Evolutionary conservation across 352 stramenopile species (phyloP).

Genomic region (Peronospora farinosa): DNA sequence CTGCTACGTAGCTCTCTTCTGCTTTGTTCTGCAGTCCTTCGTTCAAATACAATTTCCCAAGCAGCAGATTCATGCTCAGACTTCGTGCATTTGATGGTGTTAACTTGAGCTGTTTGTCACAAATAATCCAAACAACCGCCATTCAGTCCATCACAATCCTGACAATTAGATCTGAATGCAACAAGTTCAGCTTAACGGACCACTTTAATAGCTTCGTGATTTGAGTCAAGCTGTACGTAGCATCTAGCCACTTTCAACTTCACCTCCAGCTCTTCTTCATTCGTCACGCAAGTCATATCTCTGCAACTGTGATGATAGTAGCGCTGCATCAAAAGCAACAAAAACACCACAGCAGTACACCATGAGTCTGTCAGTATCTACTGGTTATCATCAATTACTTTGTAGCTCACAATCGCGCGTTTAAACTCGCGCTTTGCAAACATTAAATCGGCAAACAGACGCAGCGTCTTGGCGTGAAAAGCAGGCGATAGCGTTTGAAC

Average conservation of each 20-base stretch:
- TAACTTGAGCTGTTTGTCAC: slow-evolving; percentile 40
- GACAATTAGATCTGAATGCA: neutral
- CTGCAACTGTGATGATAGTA: slow-evolving; percentile 31
- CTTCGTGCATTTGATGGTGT: slow-evolving; percentile 34
- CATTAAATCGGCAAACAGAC: slow-evolving; percentile 65
- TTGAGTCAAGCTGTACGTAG: slow-evolving; percentile 50
- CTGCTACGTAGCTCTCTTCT: slow-evolving; percentile 49
- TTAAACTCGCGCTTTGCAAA: slow-evolving; percentile 60
- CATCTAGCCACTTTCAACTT: slow-evolving; percentile 68
- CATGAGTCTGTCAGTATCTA: neutral
- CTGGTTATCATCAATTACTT: neutral
- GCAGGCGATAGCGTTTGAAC: slow-evolving; percentile 12
- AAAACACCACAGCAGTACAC: slow-evolving; percentile 4
- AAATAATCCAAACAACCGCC: neutral
- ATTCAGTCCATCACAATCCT: neutral
- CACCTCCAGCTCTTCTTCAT: slow-evolving; percentile 24
- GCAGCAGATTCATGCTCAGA: slow-evolving; percentile 56
- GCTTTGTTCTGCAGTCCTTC: slow-evolving; percentile 60
- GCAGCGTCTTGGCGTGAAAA: slow-evolving; percentile 56
- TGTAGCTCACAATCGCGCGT: slow-evolving; percentile 55
- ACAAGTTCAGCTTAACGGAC: slow-evolving; percentile 23
- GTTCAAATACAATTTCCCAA: slow-evolving; percentile 55
- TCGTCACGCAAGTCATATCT: slow-evolving; percentile 19
- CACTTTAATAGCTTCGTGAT: slow-evolving; percentile 56
- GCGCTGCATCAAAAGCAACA: slow-evolving; percentile 6